A percentile compares a stretch with the other conserved stretches of the same genome.
These are phyloP conservation scores for Wickerhamomyces queroliae DNA, from an alignment of 805 yeast genomes.

Conservation along the genomic window DNA sequence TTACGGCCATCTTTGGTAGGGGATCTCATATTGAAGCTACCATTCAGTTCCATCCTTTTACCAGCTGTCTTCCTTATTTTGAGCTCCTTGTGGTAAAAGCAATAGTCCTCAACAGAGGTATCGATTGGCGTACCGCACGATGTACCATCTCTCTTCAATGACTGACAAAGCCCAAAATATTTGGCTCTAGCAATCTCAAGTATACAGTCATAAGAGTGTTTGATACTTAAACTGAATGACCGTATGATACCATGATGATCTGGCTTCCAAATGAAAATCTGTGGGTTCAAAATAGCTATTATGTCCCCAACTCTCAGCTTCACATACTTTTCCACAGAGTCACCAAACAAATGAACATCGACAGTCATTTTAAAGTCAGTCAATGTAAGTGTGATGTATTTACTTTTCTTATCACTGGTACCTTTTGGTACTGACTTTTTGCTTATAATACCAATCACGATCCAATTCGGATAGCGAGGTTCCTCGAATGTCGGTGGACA, in stretches of 20 bases:
- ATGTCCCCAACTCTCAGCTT: slow-evolving; percentile 71
- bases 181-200: slow-evolving; percentile 70
- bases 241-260: slow-evolving; percentile 23
- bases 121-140: slow-evolving; percentile 61
- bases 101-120: slow-evolving; percentile 42
- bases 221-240: slow-evolving; percentile 52
- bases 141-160: slow-evolving; percentile 38
- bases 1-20: slow-evolving; percentile 40
- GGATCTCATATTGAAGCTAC: slow-evolving; percentile 50
- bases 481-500: slow-evolving; percentile 62
- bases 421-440: slow-evolving; percentile 47
- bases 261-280: slow-evolving; percentile 37
- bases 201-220: slow-evolving; percentile 43
- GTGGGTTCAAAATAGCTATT: slow-evolving; percentile 72
- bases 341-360: slow-evolving; percentile 57
- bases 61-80: slow-evolving; percentile 45
- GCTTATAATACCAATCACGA: slow-evolving; percentile 65
- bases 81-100: slow-evolving; percentile 68
- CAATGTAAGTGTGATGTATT: slow-evolving; percentile 55
- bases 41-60: slow-evolving; percentile 74
- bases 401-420: slow-evolving; percentile 37
- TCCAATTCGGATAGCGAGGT: slow-evolving; percentile 73
- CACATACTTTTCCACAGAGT: slow-evolving; percentile 66
- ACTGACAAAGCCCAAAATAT: slow-evolving; percentile 61
- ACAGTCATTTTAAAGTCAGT: slow-evolving; percentile 64